Conservation (phyloP, 139 green algal genomes). For the Haematococcus sp. region DNA sequence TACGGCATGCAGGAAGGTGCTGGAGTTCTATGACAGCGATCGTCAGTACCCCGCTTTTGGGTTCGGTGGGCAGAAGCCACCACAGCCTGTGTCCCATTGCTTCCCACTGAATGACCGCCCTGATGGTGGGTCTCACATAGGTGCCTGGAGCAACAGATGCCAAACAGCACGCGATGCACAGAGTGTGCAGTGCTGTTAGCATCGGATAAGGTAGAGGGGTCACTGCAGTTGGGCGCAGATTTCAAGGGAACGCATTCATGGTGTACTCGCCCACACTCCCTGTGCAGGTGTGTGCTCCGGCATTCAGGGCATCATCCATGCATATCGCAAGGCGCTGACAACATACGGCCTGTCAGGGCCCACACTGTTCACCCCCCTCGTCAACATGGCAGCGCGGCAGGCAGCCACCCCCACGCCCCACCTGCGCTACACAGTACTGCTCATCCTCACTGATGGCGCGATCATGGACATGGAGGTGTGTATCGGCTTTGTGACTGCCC, state of each 20-base stretch:
- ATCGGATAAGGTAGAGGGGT: no score
- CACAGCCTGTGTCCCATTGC: constrained; percentile 30
- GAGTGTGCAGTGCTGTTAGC: no score
- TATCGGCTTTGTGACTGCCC: neutral
- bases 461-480: constrained; percentile 54
- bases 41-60: constrained; percentile 39
- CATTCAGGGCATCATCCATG: no score
- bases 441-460: constrained; percentile 54
- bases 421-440: constrained; percentile 36
- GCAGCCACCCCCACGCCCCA: neutral
- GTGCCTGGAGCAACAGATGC: no score
- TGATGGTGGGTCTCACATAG: no score
- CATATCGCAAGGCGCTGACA: constrained; percentile 3
- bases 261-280: no score
- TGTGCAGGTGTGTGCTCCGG: no score
- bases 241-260: no score
- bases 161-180: no score
- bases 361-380: constrained; percentile 47
- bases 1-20: constrained; percentile 11
- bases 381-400: constrained; percentile 10
- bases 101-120: constrained; percentile 32
- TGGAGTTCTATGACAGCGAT: constrained; percentile 50
- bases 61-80: constrained; percentile 34
- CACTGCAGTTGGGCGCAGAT: no score
- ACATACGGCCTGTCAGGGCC: constrained; percentile 37